Evolutionary conservation across 768 basidiomycete genomes (phyloP), one percentile per base, ranked within the genome.

Genomic region (Tricholoma furcatifolium): DNA sequence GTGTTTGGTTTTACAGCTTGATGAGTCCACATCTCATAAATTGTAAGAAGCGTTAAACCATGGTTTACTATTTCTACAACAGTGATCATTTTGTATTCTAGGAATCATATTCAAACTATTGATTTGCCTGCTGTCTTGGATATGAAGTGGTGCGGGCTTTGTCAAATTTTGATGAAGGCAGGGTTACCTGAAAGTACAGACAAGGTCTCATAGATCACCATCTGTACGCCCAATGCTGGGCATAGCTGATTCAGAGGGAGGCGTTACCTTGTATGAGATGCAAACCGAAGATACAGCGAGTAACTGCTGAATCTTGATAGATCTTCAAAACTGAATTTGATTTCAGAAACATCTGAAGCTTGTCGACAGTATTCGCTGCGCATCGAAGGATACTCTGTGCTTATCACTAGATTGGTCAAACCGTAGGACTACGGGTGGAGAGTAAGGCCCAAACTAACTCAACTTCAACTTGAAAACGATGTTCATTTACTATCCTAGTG

Each of bases 321-420:
- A 38, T 23, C 20, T 20, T 48, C 9, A 23, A 39, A 27, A 36
- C 47, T 41, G 24, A 51, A 18, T 52, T 34, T 42, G 54, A 36
- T 41, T 17, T 23, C 63, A 83, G 82, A 67, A 63, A 45, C 64
- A 54, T 51, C 61, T 88, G 21, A 53, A 64, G 6, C 66, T 60
- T 39, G 55, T 74, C n/a, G 67, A 76, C 24, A 69, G 70, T 12
- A 67, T 88, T 21, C 65, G 68, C 24, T 83, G 83, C 51, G 71
- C 75, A 71, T 23, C 83, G 0, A 65, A 79, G 0, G 79, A 85
- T 23, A 77, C 78, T 0, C 73, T 99, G 1, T 95, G 92, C 62
- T 82, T 99, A 15, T 98, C 94, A 8, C 71, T 98, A 23, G 97
- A 98, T 67, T 99, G 94, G 93, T 88, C 90, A 0, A 88, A 88